Evolutionary conservation across 257 asterid genomes (phyloP).

Genomic region (Gentiana macrophylla): DNA sequence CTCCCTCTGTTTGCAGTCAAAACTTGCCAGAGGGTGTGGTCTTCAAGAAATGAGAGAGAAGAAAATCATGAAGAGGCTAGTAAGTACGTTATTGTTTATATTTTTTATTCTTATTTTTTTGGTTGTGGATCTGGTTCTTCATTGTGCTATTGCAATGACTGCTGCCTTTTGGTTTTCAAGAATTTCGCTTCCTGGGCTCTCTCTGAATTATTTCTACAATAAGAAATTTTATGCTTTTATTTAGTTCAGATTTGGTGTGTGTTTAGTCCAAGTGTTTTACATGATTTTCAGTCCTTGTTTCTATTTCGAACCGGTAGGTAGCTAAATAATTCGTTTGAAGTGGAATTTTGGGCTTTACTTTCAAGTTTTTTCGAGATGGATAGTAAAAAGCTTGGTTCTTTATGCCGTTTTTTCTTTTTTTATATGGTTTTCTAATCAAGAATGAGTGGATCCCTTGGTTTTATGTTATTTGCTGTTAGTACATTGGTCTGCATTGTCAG

Average conservation of each 20-base stretch:
- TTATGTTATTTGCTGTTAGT: conserved; percentile 7
- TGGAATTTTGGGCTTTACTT: conserved; percentile 4
- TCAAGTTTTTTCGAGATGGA: background rate
- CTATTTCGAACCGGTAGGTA: conserved; percentile 4
- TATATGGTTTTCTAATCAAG: conserved; percentile 10
- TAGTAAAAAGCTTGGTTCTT: conserved; percentile 1
- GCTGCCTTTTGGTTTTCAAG: background rate
- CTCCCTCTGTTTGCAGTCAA: conserved; percentile 14
- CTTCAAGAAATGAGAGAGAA: conserved; percentile 28
- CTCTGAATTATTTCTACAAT: background rate
- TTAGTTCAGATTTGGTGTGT: conserved; percentile 1
- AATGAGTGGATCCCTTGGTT: conserved; percentile 26
- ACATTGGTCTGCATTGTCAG: conserved; percentile 27
- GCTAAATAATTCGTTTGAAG: conserved; percentile 4
- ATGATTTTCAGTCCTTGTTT: conserved; percentile 2
- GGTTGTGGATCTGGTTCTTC: background rate
- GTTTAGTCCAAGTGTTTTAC: background rate
- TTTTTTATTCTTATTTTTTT: conserved; percentile 2
- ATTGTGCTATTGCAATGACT: background rate
- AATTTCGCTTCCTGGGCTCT: conserved; percentile 7
- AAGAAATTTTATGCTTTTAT: background rate
- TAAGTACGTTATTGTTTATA: conserved; percentile 72
- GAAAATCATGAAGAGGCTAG: conserved; percentile 85
- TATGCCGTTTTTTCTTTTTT: background rate
- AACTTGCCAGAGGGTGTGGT: conserved; percentile 22